Conservation (phyloP, 2,329 filamentous ascomycete species). For the Aspergillus sp. region DNA sequence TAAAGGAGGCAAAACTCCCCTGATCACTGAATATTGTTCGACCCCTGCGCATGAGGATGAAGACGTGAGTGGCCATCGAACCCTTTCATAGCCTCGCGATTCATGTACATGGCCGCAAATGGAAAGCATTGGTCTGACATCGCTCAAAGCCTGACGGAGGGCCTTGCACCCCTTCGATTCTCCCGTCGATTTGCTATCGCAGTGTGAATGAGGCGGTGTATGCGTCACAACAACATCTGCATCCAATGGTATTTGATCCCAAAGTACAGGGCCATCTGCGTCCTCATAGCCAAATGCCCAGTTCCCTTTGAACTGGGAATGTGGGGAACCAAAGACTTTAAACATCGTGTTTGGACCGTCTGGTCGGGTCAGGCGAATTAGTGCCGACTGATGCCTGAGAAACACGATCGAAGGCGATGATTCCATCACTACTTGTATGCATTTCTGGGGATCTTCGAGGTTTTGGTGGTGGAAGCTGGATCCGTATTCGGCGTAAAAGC, state of each 20-base stretch:
- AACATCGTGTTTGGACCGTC: constrained; percentile 46
- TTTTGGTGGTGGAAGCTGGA: constrained; percentile 40
- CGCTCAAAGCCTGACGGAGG: constrained; percentile 41
- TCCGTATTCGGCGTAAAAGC: constrained; percentile 43
- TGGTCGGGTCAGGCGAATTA: constrained; percentile 40
- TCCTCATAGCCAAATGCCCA: constrained; percentile 54
- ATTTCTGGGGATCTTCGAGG: constrained; percentile 41
- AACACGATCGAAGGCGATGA: constrained; percentile 45
- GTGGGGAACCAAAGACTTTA: constrained; percentile 57
- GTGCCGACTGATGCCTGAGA: constrained; percentile 46
- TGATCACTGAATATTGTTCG: background rate
- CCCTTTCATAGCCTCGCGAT: constrained; percentile 48
- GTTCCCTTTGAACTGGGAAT: constrained; percentile 41
- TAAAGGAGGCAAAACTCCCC: constrained; percentile 32
- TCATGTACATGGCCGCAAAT: constrained; percentile 59
- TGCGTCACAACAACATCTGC: constrained; percentile 54
- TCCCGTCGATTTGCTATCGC: constrained; percentile 35
- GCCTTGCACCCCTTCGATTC: constrained; percentile 45
- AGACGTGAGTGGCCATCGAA: constrained; percentile 38
- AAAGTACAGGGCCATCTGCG: constrained; percentile 40
- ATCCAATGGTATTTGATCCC: constrained; percentile 47
- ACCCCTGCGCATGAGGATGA: background rate
- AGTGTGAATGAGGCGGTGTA: constrained; percentile 49
- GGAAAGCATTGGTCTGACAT: constrained; percentile 46
- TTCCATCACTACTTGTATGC: constrained; percentile 37